Evolutionary conservation across 306 rosid genomes (phyloP).

Genomic region (Crataegus laevigata): DNA sequence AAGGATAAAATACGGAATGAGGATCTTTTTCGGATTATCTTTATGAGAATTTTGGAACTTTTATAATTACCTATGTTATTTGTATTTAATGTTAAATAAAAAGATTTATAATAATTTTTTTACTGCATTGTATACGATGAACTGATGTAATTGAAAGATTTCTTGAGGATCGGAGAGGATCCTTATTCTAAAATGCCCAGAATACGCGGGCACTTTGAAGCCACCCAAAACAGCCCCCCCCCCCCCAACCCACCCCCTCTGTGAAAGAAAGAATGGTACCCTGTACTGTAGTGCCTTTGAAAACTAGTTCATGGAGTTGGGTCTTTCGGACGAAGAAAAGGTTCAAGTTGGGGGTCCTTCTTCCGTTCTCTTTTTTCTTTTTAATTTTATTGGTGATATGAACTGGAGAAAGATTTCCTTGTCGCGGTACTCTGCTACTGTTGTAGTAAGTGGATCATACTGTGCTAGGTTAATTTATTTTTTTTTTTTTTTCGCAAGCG

Average conservation of each 20-base stretch:
- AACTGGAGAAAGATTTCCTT: no score
- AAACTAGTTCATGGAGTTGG: not conserved
- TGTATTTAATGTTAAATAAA: no score
- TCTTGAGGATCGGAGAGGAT: no score
- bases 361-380: not conserved
- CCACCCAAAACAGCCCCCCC: no score
- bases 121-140: rapidly evolving
- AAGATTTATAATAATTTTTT: no score
- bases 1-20: no score
- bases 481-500: not conserved
- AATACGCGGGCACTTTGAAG: no score
- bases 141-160: no score
- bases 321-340: no score
- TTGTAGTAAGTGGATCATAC: not conserved
- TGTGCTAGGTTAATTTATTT: not conserved
- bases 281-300: not conserved
- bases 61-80: no score
- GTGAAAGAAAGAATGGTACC: not conserved
- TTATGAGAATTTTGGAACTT: rapidly evolving
- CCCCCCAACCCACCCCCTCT: not conserved
- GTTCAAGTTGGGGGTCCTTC: not conserved
- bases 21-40: no score
- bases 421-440: not conserved
- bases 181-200: no score
- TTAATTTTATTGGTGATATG: not conserved